Evolutionary conservation across 106 monocot genomes (phyloP).

Genomic region (Ottelia alismoides): DNA sequence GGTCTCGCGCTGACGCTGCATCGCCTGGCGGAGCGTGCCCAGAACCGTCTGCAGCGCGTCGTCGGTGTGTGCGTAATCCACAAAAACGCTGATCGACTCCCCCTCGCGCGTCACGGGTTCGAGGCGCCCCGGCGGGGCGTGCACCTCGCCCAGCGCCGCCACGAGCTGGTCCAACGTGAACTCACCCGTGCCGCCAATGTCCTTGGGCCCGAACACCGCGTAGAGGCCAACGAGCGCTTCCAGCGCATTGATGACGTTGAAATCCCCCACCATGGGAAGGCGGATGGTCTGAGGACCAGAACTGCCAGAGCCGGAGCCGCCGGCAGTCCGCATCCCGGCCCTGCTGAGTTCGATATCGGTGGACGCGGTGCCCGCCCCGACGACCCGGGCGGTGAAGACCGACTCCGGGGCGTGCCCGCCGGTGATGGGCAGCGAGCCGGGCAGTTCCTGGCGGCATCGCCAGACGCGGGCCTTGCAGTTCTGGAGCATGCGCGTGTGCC

Average conservation of each 20-base stretch:
- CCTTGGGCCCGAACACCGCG: too few species aligned
- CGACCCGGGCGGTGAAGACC: background rate
- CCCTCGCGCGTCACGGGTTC: background rate
- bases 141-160: background rate
- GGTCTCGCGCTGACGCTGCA: too few species aligned
- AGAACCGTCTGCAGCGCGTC: background rate
- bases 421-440: background rate
- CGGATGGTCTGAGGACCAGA: too few species aligned
- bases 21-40: background rate
- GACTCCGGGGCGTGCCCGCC: background rate
- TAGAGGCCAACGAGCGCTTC: background rate
- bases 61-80: background rate
- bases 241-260: background rate
- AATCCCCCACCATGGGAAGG: background rate
- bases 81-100: background rate
- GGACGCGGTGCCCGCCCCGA: too few species aligned
- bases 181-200: too few species aligned
- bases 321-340: too few species aligned
- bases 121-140: background rate
- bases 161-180: too few species aligned
- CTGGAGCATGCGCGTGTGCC: background rate
- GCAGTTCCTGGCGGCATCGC: background rate
- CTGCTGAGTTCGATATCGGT: too few species aligned
- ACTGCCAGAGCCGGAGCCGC: too few species aligned
- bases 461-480: background rate